Percentiles rank a stretch among this genome's conserved stretches.
These are phyloP conservation scores for Ambrosia artemisiifolia DNA, from an alignment of 129 eudicot genomes.

Conservation along the genomic window DNA sequence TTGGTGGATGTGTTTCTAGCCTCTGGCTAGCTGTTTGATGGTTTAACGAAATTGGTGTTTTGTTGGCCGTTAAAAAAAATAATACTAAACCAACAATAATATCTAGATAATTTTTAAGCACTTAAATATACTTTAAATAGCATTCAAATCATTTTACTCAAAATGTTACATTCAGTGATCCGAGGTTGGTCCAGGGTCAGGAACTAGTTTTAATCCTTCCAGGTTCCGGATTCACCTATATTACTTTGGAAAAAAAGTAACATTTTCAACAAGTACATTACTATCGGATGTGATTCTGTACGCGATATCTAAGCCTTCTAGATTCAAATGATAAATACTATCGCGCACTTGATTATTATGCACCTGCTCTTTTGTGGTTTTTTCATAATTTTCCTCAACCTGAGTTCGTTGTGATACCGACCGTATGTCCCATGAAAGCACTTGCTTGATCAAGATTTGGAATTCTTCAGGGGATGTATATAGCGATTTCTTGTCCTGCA, in stretches of 20 bases:
- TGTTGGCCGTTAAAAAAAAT: too few relatives aligned
- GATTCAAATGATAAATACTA: constrained; percentile 55
- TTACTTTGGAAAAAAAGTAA: constrained; percentile 24
- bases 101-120: background rate
- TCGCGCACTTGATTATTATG: constrained; percentile 13
- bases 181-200: background rate
- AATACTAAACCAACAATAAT: background rate
- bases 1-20: too few relatives aligned
- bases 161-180: background rate
- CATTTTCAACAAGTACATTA: constrained; percentile 62
- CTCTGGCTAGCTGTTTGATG: too few relatives aligned
- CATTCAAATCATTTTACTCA: background rate
- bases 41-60: too few relatives aligned
- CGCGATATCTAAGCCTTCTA: constrained; percentile 69
- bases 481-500: constrained; percentile 64
- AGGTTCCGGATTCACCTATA: constrained; percentile 11
- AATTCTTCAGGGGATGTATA: constrained; percentile 72
- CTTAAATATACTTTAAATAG: background rate
- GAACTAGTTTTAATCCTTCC: background rate
- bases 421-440: constrained; percentile 93
- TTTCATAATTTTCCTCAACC: constrained; percentile 29
- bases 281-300: constrained; percentile 60
- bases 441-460: constrained; percentile 60
- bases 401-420: constrained; percentile 77
- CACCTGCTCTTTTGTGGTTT: constrained; percentile 8